Conservation (phyloP, 2,329 filamentous ascomycete genomes). For the Cladophialophora immunda region DNA sequence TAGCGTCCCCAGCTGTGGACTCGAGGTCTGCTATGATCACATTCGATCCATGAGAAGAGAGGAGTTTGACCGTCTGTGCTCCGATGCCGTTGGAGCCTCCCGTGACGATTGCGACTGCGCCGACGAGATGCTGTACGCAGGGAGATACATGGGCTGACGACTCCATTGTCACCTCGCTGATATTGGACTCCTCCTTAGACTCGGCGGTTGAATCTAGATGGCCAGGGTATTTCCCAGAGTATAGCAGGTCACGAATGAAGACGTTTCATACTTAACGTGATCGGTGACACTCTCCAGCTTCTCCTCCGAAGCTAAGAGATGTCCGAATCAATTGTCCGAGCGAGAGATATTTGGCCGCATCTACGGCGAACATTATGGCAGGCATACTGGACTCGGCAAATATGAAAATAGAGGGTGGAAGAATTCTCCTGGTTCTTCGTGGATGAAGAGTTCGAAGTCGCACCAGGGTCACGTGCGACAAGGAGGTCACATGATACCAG, state of each 20-base stretch:
- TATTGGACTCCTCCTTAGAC: not conserved
- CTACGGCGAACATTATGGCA: too few relatives aligned
- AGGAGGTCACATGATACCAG: not conserved
- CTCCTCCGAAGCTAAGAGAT: not conserved
- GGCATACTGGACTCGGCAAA: not conserved
- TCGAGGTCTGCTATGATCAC: slow-evolving; percentile 24
- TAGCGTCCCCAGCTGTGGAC: not conserved
- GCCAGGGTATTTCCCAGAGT: not conserved
- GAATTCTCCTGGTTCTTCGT: too few relatives aligned
- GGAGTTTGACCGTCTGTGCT: slow-evolving; percentile 14
- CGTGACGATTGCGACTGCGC: slow-evolving; percentile 17
- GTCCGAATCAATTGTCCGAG: not conserved
- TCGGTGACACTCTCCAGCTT: not conserved
- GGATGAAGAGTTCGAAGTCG: not conserved
- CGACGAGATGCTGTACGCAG: slow-evolving; percentile 9
- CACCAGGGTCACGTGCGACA: not conserved
- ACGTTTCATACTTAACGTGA: too few relatives aligned
- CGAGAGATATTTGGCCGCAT: not conserved
- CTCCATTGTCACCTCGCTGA: not conserved
- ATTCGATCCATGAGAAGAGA: slow-evolving; percentile 15
- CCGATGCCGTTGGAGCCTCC: slow-evolving; percentile 38
- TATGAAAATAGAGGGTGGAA: too few relatives aligned
- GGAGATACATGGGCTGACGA: not conserved
- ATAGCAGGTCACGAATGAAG: too few relatives aligned
- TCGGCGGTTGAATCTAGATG: not conserved